Conservation (phyloP, 495 filamentous ascomycete genomes). For the Penicillium waksmanii region DNA sequence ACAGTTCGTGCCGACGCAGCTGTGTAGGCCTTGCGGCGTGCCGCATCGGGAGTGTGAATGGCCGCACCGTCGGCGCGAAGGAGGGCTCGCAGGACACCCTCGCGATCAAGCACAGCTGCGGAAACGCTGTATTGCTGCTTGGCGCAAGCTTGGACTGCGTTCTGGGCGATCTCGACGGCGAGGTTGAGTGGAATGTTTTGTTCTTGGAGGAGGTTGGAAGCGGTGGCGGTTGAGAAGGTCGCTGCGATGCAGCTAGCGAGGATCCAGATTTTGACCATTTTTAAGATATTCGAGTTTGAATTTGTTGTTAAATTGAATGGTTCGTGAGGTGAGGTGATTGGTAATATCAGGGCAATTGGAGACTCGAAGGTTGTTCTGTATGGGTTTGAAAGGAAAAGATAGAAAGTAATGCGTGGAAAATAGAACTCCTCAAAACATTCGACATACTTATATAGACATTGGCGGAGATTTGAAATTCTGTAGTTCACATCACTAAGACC, state of each 20-base stretch:
- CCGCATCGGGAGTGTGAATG: not conserved
- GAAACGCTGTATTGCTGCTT: slow-evolving; percentile 4
- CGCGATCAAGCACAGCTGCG: not conserved
- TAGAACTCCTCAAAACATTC: not conserved
- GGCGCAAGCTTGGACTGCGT: not conserved
- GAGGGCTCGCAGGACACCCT: not conserved
- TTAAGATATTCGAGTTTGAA: not conserved
- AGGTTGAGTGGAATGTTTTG: slow-evolving; percentile 5
- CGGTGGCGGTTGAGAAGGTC: not conserved
- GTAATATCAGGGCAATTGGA: not conserved
- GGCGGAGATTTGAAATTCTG: not conserved
- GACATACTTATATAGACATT: not conserved
- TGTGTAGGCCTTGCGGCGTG: slow-evolving; percentile 3
- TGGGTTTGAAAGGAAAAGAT: not conserved
- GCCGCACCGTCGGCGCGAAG: not conserved
- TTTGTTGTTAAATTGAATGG: not conserved
- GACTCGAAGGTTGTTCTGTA: not conserved
- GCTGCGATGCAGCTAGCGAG: slow-evolving; percentile 3
- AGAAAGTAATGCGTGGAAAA: not conserved
- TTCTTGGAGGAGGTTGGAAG: not conserved
- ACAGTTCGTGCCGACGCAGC: not conserved
- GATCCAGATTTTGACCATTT: slow-evolving; percentile 2
- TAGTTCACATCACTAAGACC: not conserved
- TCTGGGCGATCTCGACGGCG: not conserved
- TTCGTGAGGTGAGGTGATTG: not conserved